Base-by-base conservation (phyloP, 768 basidiomycete species). In the Phanerochaete sordida region DNA sequence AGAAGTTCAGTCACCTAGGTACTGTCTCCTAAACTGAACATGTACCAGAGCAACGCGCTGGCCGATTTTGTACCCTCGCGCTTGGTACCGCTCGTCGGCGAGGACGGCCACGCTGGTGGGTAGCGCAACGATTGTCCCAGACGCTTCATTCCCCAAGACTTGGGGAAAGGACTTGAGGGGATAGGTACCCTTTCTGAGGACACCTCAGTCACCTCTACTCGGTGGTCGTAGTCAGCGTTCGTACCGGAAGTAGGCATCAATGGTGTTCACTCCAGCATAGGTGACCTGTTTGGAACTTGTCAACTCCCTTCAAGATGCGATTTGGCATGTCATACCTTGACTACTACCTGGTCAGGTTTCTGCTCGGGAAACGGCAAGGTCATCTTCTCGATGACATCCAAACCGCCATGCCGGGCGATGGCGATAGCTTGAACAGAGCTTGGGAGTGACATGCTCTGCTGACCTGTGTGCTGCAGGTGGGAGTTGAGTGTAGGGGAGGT, bases 231-330 rank as follows among this genome's bases (percentile, higher is more conserved):
- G 28, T 11, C 23, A 35, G 16, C 23, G 46, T 51, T 23, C 24
- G 11, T 74, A 87, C 83, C 94, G 79, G 68, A 82, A 84, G 72
- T 97, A 95, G 43, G 84, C 85, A 69, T 91, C 90, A 69, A 90
- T 92, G 70, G 90, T 96, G 76, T 97, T 97, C 66, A 96, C 81
- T 6, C 91, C 92, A 7, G 80, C 74, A 65, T 86, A 93, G 64
- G 91, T 84, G 27, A 86, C 78, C 88, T 88, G 66, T 8, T 9
- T 15, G 33, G 8, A 2, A 6, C n/a, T 15, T 37, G 44, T 13
- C 12, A 35, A 48, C 12, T n/a, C 23, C 12, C 43, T 52, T 28
- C 24, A 54, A 21, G 28, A 51, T 1, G 13, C 23, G 2, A 24
- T 21, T 43, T 19, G 50, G 12, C 27, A 5, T 13, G 15, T 28